These are phyloP conservation scores for Hymenotorrendiella dingleyae DNA, from an alignment of 2,329 filamentous ascomycete species.

Conservation along the genomic window DNA sequence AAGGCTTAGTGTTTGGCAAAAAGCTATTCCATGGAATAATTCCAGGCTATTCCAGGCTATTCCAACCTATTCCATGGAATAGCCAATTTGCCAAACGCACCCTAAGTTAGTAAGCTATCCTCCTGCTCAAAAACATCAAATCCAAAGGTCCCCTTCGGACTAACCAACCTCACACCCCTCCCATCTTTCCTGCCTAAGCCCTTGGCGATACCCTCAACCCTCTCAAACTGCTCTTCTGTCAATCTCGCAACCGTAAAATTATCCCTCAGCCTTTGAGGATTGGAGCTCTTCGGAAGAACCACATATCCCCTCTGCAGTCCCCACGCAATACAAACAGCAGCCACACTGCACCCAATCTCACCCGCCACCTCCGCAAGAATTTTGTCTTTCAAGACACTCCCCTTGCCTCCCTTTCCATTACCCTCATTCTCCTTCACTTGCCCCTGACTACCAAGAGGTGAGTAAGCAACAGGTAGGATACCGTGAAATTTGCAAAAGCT, in stretches of 20 bases:
- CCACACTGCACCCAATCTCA: slow-evolving; percentile 53
- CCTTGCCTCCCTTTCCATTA: slow-evolving; percentile 44
- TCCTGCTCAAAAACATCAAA: slow-evolving; percentile 62
- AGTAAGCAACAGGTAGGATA: slow-evolving; percentile 70
- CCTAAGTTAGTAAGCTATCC: too few relatives aligned
- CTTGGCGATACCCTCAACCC: slow-evolving; percentile 49
- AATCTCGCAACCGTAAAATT: slow-evolving; percentile 62
- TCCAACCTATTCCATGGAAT: too few relatives aligned
- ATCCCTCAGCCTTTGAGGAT: slow-evolving; percentile 58
- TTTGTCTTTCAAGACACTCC: slow-evolving; percentile 54
- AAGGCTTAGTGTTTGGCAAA: too few relatives aligned
- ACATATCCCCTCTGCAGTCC: slow-evolving; percentile 62
- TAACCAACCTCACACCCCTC: slow-evolving; percentile 65
- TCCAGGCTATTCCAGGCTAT: too few relatives aligned
- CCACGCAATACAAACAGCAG: slow-evolving; percentile 63
- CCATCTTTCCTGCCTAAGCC: slow-evolving; percentile 30
- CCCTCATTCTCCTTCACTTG: slow-evolving; percentile 39
- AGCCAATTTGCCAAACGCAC: too few relatives aligned
- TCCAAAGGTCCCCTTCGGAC: slow-evolving; percentile 74
- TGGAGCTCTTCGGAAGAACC: slow-evolving; percentile 68
- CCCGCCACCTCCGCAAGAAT: slow-evolving; percentile 54
- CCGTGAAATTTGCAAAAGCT: slow-evolving; percentile 61
- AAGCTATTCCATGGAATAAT: too few relatives aligned
- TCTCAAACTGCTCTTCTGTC: slow-evolving; percentile 53
- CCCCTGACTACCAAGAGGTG: slow-evolving; percentile 57